Conservation (phyloP, 257 asterid genomes). For the Solanum verrucosum region DNA sequence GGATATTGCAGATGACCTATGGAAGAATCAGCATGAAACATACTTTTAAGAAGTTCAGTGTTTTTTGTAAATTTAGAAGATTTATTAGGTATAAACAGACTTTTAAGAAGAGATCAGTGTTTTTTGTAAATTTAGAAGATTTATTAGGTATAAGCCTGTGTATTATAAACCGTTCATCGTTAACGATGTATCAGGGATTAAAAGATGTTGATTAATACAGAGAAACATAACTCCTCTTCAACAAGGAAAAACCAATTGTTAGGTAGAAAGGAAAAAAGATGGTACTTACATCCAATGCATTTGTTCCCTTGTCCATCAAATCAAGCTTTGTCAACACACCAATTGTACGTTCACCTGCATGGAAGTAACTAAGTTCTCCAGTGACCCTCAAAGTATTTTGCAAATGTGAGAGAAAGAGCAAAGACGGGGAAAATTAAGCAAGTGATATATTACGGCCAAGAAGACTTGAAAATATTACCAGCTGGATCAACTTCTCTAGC, state of each 20-base stretch:
- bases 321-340: constrained; percentile 40
- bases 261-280: neutral
- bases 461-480: constrained; percentile 14
- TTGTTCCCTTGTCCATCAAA: constrained; percentile 43
- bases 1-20: neutral
- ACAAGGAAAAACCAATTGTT: neutral
- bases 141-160: neutral
- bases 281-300: constrained; percentile 32
- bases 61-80: neutral
- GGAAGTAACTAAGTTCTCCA: neutral
- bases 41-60: neutral
- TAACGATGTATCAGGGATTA: neutral
- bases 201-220: neutral
- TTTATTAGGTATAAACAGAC: neutral
- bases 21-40: neutral
- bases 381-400: neutral
- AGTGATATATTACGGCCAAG: neutral
- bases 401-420: neutral
- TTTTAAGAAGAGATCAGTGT: neutral
- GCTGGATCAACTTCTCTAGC: constrained; percentile 42
- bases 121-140: neutral
- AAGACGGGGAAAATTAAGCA: neutral
- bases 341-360: constrained; percentile 37
- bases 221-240: neutral
- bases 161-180: neutral